Percentiles rank a stretch among this genome's conserved stretches.
Conservation (phyloP, 345 rosid species). For the Acer negundo region DNA sequence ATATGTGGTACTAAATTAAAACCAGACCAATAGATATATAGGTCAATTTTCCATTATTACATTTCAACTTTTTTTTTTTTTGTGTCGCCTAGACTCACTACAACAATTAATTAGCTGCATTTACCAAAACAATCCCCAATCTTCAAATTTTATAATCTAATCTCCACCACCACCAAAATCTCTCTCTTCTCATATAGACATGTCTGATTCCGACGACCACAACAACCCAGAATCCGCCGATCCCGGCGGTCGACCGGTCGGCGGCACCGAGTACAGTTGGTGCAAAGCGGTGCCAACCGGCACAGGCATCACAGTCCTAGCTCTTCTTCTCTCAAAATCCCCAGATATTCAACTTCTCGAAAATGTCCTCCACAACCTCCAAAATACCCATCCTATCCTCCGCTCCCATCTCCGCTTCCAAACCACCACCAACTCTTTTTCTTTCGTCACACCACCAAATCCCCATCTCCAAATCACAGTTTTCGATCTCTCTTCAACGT, state of each 20-base stretch:
- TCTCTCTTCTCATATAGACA: not conserved
- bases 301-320: constrained; percentile 79
- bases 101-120: too few relatives aligned
- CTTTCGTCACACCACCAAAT: constrained; percentile 49
- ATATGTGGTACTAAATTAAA: too few relatives aligned
- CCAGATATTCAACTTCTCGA: constrained; percentile 49
- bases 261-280: constrained; percentile 86
- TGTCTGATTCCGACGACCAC: constrained; percentile 17
- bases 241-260: constrained; percentile 46
- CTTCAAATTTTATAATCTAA: too few relatives aligned
- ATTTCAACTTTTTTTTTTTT: too few relatives aligned
- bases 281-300: constrained; percentile 83
- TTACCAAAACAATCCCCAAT: too few relatives aligned
- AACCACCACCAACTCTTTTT: constrained; percentile 49
- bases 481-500: constrained; percentile 56
- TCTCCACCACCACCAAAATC: too few relatives aligned
- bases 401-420: constrained; percentile 64
- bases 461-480: constrained; percentile 47
- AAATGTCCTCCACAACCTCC: constrained; percentile 56
- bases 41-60: too few relatives aligned
- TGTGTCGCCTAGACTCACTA: too few relatives aligned
- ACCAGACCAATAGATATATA: too few relatives aligned
- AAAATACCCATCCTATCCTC: constrained; percentile 66
- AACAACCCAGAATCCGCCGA: constrained; percentile 26
- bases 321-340: constrained; percentile 51